phyloP scores from a whole-genome alignment of 2,329 filamentous ascomycete species.

The Diaporthe sp. region DNA sequence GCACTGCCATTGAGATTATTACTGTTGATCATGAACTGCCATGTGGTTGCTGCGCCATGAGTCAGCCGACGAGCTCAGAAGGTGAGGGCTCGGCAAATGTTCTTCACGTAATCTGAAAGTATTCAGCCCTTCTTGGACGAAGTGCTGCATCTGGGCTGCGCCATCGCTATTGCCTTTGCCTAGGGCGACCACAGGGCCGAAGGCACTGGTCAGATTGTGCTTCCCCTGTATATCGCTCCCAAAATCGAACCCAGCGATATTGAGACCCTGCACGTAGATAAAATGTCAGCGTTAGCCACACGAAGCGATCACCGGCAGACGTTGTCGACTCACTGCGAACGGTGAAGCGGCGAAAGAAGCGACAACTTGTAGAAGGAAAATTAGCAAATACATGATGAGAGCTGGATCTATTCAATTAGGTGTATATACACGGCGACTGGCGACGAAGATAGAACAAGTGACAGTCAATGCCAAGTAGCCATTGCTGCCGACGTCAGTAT shows the following conservation, averaged over 20 bases:
- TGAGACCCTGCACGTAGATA: slow-evolving; percentile 50
- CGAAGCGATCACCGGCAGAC: neutral
- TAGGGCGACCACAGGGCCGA: slow-evolving; percentile 48
- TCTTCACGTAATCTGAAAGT: slow-evolving; percentile 60
- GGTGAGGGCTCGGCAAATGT: neutral
- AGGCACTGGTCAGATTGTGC: slow-evolving; percentile 48
- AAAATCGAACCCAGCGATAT: slow-evolving; percentile 63
- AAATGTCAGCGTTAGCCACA: neutral
- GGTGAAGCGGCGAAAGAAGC: slow-evolving; percentile 20
- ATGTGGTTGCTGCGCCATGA: slow-evolving; percentile 53
- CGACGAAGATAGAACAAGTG: too few species aligned
- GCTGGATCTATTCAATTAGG: neutral
- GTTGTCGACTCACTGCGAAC: slow-evolving; percentile 12
- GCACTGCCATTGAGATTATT: slow-evolving; percentile 59
- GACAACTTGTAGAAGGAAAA: slow-evolving; percentile 3
- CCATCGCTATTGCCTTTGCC: slow-evolving; percentile 50
- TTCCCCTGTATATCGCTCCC: slow-evolving; percentile 57
- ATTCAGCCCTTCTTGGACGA: slow-evolving; percentile 66
- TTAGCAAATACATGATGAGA: neutral
- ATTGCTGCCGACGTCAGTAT: neutral
- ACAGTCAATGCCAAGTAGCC: neutral
- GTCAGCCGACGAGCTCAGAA: neutral
- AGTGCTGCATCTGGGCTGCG: slow-evolving; percentile 68
- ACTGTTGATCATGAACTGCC: slow-evolving; percentile 71
- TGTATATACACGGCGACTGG: neutral